A percentile compares a stretch with the other conserved stretches of the same genome.
Evolutionary conservation across 2,329 filamentous ascomycete genomes (phyloP).

Genomic region (Metarhizium sp.): DNA sequence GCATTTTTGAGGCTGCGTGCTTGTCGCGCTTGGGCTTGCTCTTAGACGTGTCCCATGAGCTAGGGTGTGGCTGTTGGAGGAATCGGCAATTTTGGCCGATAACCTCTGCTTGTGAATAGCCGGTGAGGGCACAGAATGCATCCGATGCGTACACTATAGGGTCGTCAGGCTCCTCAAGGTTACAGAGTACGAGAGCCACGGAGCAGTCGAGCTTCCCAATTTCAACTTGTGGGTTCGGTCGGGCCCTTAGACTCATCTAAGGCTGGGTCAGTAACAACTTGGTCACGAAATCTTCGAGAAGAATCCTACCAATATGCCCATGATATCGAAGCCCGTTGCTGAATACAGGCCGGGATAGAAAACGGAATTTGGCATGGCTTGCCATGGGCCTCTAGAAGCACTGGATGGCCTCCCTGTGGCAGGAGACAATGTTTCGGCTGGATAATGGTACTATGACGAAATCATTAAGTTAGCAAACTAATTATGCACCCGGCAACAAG

Average conservation of each 20-base stretch:
- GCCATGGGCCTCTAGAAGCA: slow-evolving; percentile 12
- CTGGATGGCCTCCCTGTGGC: background rate
- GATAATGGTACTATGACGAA: slow-evolving; percentile 11
- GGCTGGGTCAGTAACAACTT: background rate
- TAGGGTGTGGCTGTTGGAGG: slow-evolving; percentile 63
- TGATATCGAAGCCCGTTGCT: slow-evolving; percentile 44
- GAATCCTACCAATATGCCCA: slow-evolving; percentile 41
- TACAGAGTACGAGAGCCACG: slow-evolving; percentile 75
- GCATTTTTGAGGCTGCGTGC: slow-evolving; percentile 48
- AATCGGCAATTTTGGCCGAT: slow-evolving; percentile 78
- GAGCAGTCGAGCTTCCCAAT: slow-evolving; percentile 78
- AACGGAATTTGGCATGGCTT: slow-evolving; percentile 30
- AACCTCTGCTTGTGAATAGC: slow-evolving; percentile 66
- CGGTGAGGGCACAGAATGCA: slow-evolving; percentile 68
- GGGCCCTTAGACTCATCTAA: slow-evolving; percentile 53
- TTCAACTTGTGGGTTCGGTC: slow-evolving; percentile 66
- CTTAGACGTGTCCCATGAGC: background rate
- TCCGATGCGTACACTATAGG: slow-evolving; percentile 83
- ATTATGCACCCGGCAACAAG: background rate
- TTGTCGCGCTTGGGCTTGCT: slow-evolving; percentile 19
- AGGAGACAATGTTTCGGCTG: slow-evolving; percentile 1
- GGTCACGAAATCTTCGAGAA: background rate
- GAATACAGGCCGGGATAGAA: slow-evolving; percentile 49
- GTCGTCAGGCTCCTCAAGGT: slow-evolving; percentile 61
- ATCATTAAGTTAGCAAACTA: background rate